Evolutionary conservation across 257 asterid genomes (phyloP), one percentile per base, ranked within the genome.

Genomic region (Pogostemon cablin): DNA sequence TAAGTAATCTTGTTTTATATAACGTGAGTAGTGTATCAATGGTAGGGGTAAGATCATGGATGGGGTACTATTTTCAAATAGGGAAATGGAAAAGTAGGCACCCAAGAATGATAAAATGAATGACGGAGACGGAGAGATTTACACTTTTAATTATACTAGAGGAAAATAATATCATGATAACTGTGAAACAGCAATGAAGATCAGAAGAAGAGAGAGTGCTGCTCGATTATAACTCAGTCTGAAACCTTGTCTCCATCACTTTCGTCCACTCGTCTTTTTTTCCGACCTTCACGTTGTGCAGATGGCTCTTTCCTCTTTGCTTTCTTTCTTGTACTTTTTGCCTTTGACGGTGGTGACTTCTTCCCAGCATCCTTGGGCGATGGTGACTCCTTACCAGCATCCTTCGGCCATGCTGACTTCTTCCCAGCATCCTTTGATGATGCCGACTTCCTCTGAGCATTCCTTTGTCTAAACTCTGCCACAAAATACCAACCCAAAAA

Each of bases 391-490:
- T 61, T 61, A 3, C 49, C 50, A 1, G 67, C 39, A 32, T 34
- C 79, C 67, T 72, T 81, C 2, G 64, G 2, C 2, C 84, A 39
- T 1, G 79, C 64, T 46, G 77, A 83, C 68, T 83, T 84, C 73
- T 73, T 77, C 67, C 48, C 75, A 5, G 86, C 52, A 40, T 81
- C 79, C 67, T 72, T 81, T 0, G 80, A 72, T 10, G 87, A 76
- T 46, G 68, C 84, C 0, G 88, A 66, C 85, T 83, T 91, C 84
- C 69, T 82, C 62, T 43, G 86, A 54, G 86, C 81, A 72, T 89
- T 87, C 87, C 77, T 91, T 80, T 75, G 81, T 79, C 92, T 85
- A 50, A 84, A 86, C 76, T 82, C 98, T 93, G 89, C 68, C 59
- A 72, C 65, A 63, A 72, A 35, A 66, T 42, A 44, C 48, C 5